Base-by-base conservation (phyloP, 2,329 filamentous ascomycete genomes). In the Berkeleyomyces basicola region DNA sequence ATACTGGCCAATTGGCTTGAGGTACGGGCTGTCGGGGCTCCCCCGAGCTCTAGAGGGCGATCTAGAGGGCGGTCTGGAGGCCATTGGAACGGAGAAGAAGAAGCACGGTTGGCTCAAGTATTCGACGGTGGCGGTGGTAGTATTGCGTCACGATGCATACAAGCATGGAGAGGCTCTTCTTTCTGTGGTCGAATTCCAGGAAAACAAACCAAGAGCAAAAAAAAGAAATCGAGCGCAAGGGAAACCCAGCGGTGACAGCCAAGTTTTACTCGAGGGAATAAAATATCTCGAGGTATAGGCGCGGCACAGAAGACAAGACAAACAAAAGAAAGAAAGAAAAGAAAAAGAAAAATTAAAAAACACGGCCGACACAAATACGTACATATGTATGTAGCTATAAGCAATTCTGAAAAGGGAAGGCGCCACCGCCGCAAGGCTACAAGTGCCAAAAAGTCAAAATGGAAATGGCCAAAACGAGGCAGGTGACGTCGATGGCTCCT, bases 401-500 rank as follows among this genome's bases (percentile, higher is more conserved):
- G 7, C 49, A 61, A 16, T 16, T 6, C 11, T 5, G 33, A 49
- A 31, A 60, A 60, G 33, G 14, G 6, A 36, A 43, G 43, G 23
- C 23, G 23, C 23, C 23, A 23, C 23, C 23, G 23, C 23, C 23
- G 23, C 58, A 43, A 47, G 40, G 36, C 37, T 33, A 23, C 37
- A 23, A 59, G 49, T 49, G 14, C 40, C 58, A 44, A 42, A 51
- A 61, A 16, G 53, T 16, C 47, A 61, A 58, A 58, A 60, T 60
- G 46, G 14, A 47, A 23, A 49, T 46, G 14, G 3, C 14, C 10
- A 31, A 31, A 53, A 31, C 14, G 31, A 31, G 36, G 43, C 39
- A 55, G 58, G 62, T 61, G 57, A 63, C 58, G 62, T 63, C 62
- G 62, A 31, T 40, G 58, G n/a, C 33, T 60, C 42, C 61, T 60